Percentiles rank a stretch among this genome's conserved stretches.
Conservation (phyloP, 2,329 filamentous ascomycete genomes). For the Xylaria digitata region DNA sequence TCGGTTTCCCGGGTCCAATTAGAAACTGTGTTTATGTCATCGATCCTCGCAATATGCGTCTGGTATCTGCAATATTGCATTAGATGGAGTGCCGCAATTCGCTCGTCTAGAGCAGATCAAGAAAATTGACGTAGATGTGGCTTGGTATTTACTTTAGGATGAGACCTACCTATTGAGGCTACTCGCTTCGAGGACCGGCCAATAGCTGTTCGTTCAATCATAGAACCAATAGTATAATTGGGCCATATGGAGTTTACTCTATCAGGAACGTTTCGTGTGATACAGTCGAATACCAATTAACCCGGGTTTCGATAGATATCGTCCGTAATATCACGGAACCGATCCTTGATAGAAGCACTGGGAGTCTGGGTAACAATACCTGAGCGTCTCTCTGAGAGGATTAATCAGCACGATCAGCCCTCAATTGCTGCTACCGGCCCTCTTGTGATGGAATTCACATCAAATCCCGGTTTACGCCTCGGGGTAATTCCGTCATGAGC, state of each 20-base stretch:
- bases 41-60: constrained; percentile 4
- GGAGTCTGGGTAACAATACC: too few relatives aligned
- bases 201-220: constrained; percentile 5
- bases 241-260: background rate
- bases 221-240: background rate
- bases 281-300: background rate
- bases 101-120: background rate
- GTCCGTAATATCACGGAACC: background rate
- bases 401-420: background rate
- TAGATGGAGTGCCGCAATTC: constrained; percentile 16
- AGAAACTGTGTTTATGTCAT: constrained; percentile 27
- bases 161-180: constrained; percentile 26
- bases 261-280: background rate
- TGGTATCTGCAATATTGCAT: constrained; percentile 4
- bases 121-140: background rate
- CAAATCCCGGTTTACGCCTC: background rate
- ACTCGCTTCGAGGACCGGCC: background rate
- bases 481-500: background rate
- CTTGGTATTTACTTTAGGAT: constrained; percentile 8
- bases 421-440: background rate
- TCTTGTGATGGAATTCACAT: background rate
- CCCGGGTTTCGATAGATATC: background rate
- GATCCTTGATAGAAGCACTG: too few relatives aligned
- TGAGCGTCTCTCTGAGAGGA: too few relatives aligned
- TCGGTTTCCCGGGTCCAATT: constrained; percentile 22